Percentiles rank a stretch among this genome's conserved stretches.
Evolutionary conservation across 1,284 basidiomycete species (phyloP).

Genomic region (Anthracocystis setariae): DNA sequence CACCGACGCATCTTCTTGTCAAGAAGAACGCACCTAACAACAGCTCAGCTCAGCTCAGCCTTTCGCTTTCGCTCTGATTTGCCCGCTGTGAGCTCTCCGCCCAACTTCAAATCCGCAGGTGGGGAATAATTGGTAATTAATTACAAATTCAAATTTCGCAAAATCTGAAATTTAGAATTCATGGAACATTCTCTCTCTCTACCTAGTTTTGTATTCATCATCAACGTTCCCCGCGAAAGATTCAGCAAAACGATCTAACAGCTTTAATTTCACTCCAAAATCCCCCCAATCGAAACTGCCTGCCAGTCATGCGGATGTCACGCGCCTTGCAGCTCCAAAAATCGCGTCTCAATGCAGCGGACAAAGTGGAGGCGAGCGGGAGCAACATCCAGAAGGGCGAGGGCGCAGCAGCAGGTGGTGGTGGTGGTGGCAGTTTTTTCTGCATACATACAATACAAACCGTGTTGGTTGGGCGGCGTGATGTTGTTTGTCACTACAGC

Average conservation of each 20-base stretch:
- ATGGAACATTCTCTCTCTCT: slow-evolving; percentile 2
- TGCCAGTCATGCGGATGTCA: slow-evolving; percentile 10
- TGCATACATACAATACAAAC: too few relatives aligned
- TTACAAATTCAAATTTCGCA: background rate
- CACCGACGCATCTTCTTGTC: too few relatives aligned
- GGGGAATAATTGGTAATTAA: background rate
- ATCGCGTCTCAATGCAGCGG: slow-evolving; percentile 2
- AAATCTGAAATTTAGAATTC: background rate
- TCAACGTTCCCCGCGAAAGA: background rate
- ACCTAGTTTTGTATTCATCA: background rate
- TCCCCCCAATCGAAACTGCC: background rate
- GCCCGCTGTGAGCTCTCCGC: slow-evolving; percentile 14
- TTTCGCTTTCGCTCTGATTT: too few relatives aligned
- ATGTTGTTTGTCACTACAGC: background rate
- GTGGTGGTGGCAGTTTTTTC: too few relatives aligned
- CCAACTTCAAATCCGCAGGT: slow-evolving; percentile 7
- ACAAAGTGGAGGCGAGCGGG: too few relatives aligned
- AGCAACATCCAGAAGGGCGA: too few relatives aligned
- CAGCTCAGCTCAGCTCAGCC: too few relatives aligned
- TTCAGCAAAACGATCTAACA: too few relatives aligned
- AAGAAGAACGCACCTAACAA: too few relatives aligned
- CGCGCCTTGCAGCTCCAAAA: slow-evolving; percentile 11
- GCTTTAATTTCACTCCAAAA: background rate
- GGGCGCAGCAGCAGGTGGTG: too few relatives aligned
- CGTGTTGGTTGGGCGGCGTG: background rate